Base-by-base conservation (phyloP, 495 filamentous ascomycete genomes). In the Trichoderma erinaceum region DNA sequence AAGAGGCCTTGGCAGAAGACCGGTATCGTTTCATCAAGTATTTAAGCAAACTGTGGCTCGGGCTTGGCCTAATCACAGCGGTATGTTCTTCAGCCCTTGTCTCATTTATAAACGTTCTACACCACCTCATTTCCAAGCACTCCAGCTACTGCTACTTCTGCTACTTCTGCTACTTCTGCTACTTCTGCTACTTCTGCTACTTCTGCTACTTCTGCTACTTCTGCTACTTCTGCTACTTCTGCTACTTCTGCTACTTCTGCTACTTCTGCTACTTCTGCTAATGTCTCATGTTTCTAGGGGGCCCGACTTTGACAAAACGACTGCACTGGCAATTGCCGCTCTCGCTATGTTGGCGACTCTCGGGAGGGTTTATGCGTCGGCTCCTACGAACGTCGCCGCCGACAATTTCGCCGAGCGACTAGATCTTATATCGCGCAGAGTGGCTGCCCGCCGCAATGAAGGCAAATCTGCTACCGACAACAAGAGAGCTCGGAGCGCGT, bases 221-320 rank as follows among this genome's bases (percentile, higher is more conserved):
- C n/a, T n/a, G n/a, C n/a, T n/a, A n/a, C n/a, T n/a, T n/a, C n/a
- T n/a, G n/a, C n/a, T n/a, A n/a, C n/a, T n/a, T n/a, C n/a, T n/a
- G n/a, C n/a, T n/a, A n/a, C n/a, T n/a, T n/a, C n/a, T n/a, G n/a
- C n/a, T n/a, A n/a, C n/a, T n/a, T n/a, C n/a, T n/a, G n/a, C n/a
- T n/a, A n/a, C n/a, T n/a, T n/a, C n/a, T n/a, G n/a, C n/a, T n/a
- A n/a, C n/a, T n/a, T n/a, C n/a, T n/a, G 41, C 46, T 69, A 35
- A 68, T 43, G 18, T 16, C 46, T 27, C 21, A 5, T 43, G 12
- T 43, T 43, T 43, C 1, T 7, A 25, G 67, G 68, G 68, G 68
- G 13, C 41, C 68, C n/a, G 68, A 64, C 13, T 69, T 67, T 43
- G 68, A 64, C 23, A 69, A 69, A 38, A 69, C 68, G 35, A 67